These are phyloP conservation scores for Eucalyptus marginata DNA, from an alignment of 345 rosid genomes.

Conservation along the genomic window DNA sequence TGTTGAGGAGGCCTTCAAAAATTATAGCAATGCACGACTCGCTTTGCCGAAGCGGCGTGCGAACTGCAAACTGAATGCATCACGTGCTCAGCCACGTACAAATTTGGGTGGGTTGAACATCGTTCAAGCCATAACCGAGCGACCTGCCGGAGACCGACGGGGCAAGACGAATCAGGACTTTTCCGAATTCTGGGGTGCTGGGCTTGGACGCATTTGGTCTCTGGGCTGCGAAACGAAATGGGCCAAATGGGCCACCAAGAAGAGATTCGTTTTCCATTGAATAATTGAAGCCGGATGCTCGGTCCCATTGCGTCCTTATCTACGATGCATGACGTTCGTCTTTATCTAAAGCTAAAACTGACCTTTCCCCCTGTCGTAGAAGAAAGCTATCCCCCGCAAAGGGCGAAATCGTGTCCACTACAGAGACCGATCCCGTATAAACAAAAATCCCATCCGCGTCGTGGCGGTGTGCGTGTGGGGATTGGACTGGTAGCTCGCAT, in stretches of 20 bases:
- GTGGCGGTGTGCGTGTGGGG: too few relatives aligned
- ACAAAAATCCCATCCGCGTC: too few relatives aligned
- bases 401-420: background rate
- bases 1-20: background rate
- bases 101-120: background rate
- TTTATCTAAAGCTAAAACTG: background rate
- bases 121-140: background rate
- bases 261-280: background rate
- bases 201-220: background rate
- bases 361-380: background rate
- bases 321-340: background rate
- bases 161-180: background rate
- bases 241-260: background rate
- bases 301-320: background rate
- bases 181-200: background rate
- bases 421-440: too few relatives aligned
- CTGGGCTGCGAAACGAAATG: background rate
- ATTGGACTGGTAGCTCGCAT: background rate
- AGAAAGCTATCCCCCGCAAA: background rate
- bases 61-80: background rate
- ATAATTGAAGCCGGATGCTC: background rate
- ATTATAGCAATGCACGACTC: background rate
- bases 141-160: too few relatives aligned
- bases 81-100: background rate
- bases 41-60: background rate